Base-by-base conservation (phyloP, 371 early-diverging fungal genomes). In the Mucor irregularis region DNA sequence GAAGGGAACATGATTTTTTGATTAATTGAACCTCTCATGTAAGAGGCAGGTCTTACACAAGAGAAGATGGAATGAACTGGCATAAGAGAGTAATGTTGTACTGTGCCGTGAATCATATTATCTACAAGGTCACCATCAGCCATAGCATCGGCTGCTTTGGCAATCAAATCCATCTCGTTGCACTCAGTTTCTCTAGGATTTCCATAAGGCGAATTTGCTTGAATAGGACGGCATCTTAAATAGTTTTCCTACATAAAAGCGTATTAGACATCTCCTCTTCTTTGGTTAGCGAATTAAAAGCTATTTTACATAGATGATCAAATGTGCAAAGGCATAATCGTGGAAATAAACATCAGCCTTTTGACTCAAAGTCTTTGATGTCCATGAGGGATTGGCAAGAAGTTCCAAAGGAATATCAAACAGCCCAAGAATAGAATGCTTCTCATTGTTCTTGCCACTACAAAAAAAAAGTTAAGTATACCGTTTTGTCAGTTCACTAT, bases 311-410 rank as follows among this genome's bases (percentile, higher is more conserved):
- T 19, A 89, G 13, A 99, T 85, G 90, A 99, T 95, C 39, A 99
- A 76, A 29, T 95, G 97, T 0, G 94, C 76, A 33, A 99, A 64
- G 21, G 80, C 69, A 64, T 88, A 95, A 58, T 99, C 99, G 49
- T 90, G 81, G 71, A 98, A 99, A 70, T 97, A 99, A 13, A 90
- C 67, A 24, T 99, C 94, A 24, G 93, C 78, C 67, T 91, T 94
- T 50, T 98, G 92, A 16, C 69, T 60, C 14, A 97, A 67, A 7
- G 73, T 68, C 53, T 77, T 61, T 9, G 67, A 69, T 29, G 77
- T 69, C 75, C 86, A 90, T 10, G 62, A 61, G 9, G 54, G 54
- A 16, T 66, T 56, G 40, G 73, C 66, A 50, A 99, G 67, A 7
- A 94, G 64, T 46, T 85, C 86, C 26, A 71, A 74, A 3, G 89